Base-by-base conservation (phyloP, 495 filamentous ascomycete genomes). In the Talaromyces stipitatus region DNA sequence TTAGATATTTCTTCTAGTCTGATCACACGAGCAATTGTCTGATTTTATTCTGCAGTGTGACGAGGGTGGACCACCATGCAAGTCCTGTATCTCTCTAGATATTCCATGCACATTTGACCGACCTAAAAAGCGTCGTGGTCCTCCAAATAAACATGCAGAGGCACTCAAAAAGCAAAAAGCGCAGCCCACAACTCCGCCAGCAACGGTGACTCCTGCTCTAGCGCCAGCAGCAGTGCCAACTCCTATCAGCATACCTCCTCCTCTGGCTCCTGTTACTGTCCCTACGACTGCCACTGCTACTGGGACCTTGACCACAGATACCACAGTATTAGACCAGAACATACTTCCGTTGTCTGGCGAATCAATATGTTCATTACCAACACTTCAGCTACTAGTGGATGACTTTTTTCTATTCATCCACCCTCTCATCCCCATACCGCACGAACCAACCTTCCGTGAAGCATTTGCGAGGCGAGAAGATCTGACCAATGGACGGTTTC, bases 401-500 rank as follows among this genome's bases (percentile, higher is more conserved):
- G 91, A 96, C 71, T 95, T 89, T 71, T 95, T 95, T 64, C 91
- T 84, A 7, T 92, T 91, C 66, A 90, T 95, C 54, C 88, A 96
- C 64, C 91, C 91, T 1, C 74, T 96, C n/a, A 78, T 84, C 29
- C 91, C 91, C 0, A 81, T 96, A 50, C 91, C 91, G 0, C 91
- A 96, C 67, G 89, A 95, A 59, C 87, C 87, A 0, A 84, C 86
- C n/a, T 95, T 95, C 61, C 81, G 89, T 29, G 78, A 80, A 54
- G 84, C 86, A 3, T 86, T 92, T 63, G 73, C 77, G 12, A 78
- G 73, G 33, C 78, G 90, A 33, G 85, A 91, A 61, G 89, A 96
- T 68, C 68, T 81, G 27, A 82, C 72, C 5, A 87, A 84, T 62
- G 74, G 76, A 12, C 80, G 78, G 3, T 95, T 94, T 63, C 69